phyloP scores from a whole-genome alignment of 208 protist genomes.

The Porcisia hertigi region DNA sequence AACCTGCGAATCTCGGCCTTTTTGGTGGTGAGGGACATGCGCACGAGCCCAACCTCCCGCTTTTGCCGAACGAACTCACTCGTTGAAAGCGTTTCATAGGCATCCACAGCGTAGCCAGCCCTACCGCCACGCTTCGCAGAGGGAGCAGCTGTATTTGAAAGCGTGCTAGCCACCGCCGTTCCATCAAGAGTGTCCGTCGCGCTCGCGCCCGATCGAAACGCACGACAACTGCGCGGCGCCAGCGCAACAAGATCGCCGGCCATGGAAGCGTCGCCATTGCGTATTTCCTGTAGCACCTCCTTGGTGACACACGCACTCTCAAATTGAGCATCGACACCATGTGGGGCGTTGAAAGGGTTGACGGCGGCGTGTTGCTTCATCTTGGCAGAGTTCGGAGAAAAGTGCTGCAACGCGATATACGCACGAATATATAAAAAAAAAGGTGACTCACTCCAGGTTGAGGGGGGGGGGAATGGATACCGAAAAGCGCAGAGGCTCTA shows the following conservation, averaged over 20 bases:
- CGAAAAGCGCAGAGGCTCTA: not conserved
- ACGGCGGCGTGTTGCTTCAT: not conserved
- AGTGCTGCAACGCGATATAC: not conserved
- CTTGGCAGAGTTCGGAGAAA: not conserved
- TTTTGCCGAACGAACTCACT: conserved; percentile 94
- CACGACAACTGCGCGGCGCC: conserved; percentile 20
- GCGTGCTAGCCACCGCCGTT: not conserved
- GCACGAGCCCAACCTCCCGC: conserved; percentile 95
- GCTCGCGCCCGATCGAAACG: conserved; percentile 2
- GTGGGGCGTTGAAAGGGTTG: conserved; percentile 7
- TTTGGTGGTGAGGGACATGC: conserved; percentile 94
- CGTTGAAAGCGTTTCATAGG: conserved; percentile 46
- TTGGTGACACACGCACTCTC: conserved; percentile 39
- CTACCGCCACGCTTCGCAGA: not conserved
- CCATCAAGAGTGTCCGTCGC: not conserved
- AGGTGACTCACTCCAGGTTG: not conserved
- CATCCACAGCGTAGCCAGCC: conserved; percentile 10
- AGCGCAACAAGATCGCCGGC: conserved; percentile 48
- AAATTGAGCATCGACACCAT: not conserved
- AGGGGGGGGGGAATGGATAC: too few species aligned
- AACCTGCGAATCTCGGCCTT: conserved; percentile 93
- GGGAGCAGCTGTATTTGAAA: not conserved
- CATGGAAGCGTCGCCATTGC: conserved; percentile 69
- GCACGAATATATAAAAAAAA: not conserved
- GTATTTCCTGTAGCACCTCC: conserved; percentile 61